These are phyloP conservation scores for Penicillium manginii DNA, from an alignment of 495 filamentous ascomycete genomes.

Conservation along the genomic window DNA sequence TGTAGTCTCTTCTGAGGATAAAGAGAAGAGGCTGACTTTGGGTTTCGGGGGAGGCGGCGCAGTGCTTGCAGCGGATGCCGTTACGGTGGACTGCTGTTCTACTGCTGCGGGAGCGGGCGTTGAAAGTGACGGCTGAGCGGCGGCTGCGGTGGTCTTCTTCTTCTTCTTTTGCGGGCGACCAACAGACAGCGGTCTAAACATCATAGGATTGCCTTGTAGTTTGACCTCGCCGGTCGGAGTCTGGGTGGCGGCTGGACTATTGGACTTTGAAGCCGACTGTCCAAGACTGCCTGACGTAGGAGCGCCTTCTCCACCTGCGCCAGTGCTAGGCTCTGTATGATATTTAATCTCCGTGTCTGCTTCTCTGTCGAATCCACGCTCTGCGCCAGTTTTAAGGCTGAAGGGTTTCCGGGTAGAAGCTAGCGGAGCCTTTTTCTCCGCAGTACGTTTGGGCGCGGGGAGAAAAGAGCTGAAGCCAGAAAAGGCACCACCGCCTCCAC, in stretches of 20 bases:
- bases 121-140: constrained; percentile 19
- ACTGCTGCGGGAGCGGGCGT: constrained; percentile 17
- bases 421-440: constrained; percentile 40
- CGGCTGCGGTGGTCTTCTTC: constrained; percentile 37
- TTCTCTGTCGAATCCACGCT: constrained; percentile 75
- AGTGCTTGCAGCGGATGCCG: constrained; percentile 16
- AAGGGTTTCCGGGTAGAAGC: constrained; percentile 47
- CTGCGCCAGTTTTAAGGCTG: constrained; percentile 77
- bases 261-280: constrained; percentile 7
- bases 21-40: constrained; percentile 67
- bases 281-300: constrained; percentile 26
- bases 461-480: constrained; percentile 83
- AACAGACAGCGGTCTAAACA: constrained; percentile 88
- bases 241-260: constrained; percentile 19
- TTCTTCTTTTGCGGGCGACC: constrained; percentile 71
- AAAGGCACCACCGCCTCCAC: constrained; percentile 58
- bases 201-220: constrained; percentile 73
- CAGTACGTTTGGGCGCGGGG: constrained; percentile 76
- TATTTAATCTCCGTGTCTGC: constrained; percentile 47
- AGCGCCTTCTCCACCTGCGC: constrained; percentile 15
- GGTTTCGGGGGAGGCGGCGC: constrained; percentile 42
- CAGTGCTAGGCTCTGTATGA: constrained; percentile 10
- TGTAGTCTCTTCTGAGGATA: constrained; percentile 36
- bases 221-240: constrained; percentile 59
- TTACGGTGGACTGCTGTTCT: too few species aligned